Evolutionary conservation across 2,329 filamentous ascomycete genomes (phyloP).

Genomic region (Pyrenochaeta sp.): DNA sequence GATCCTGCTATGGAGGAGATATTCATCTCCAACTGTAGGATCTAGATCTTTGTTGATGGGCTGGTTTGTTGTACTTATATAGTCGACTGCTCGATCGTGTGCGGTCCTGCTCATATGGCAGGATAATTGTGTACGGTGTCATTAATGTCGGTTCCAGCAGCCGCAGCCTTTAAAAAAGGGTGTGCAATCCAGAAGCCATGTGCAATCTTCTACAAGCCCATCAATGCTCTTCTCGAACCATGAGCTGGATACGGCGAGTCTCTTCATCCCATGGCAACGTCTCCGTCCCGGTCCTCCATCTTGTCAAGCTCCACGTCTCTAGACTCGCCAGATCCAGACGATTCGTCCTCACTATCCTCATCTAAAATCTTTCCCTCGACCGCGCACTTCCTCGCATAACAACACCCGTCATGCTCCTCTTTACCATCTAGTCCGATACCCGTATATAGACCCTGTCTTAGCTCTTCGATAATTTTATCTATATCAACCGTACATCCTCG

Average conservation of each 20-base stretch:
- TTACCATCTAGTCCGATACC: conserved; percentile 31
- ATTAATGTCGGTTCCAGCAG: not conserved
- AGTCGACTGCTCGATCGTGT: not conserved
- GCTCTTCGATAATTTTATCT: conserved; percentile 36
- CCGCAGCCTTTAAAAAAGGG: not conserved
- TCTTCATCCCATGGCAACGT: conserved; percentile 7
- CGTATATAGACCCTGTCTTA: conserved; percentile 28
- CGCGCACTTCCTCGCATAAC: conserved; percentile 35
- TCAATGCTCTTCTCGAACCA: not conserved
- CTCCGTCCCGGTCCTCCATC: not conserved
- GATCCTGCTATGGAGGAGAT: not conserved
- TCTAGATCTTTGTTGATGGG: not conserved
- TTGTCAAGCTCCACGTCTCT: conserved; percentile 1
- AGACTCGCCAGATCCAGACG: conserved; percentile 2
- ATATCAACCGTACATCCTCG: conserved; percentile 26
- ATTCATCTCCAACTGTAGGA: not conserved
- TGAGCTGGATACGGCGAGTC: not conserved
- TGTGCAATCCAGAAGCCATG: not conserved
- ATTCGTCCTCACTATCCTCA: conserved; percentile 29
- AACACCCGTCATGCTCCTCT: conserved; percentile 14
- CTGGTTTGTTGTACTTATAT: not conserved
- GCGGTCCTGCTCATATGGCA: not conserved
- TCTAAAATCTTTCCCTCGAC: conserved; percentile 34
- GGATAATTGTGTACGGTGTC: not conserved
- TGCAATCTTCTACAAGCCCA: not conserved